Evolutionary conservation across 768 basidiomycete genomes (phyloP), one percentile per base, ranked within the genome.

Genomic region (Xerocomellus intermedius): DNA sequence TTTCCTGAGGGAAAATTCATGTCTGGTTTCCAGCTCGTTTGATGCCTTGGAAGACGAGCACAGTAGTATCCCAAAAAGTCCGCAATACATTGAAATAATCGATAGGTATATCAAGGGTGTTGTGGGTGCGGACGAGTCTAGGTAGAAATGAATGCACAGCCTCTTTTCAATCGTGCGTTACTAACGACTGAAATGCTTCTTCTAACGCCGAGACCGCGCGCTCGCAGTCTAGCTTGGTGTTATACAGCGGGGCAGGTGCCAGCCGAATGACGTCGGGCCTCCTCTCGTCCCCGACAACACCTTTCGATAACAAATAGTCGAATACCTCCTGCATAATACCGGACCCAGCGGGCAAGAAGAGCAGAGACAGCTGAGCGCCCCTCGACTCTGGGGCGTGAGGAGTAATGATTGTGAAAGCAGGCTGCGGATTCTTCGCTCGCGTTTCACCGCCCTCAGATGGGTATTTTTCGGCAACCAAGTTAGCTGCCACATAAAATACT

Each of bases 231-330:
- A 75, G 73, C 61, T 85, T 77, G 13, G 87, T 86, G 68, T 89
- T 97, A 72, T 98, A 99, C 67, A 98, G 74, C 33, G 95, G 89
- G 16, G 80, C 79, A 44, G 95, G 94, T 57, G 93, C 82, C 42
- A 98, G 74, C 10, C 97, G 82, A 62, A 99, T 94, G 48, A 98
- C 92, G 66, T 93, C 89, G 26, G 97, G 96, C 64, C 85, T 75
- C 65, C 97, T 77, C 71, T 96, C 91, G 72, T 99, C 97, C 10
- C 92, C 95, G 48, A 97, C 80, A 14, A 99, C 87, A 7, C 97
- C 97, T 48, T 77, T 71, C 56, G 78, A 77, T 21, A 77, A 73
- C 64, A 98, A 70, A 38, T 72, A 75, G 48, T 80, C 70, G 56
- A 85, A 83, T 21, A 97, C 79, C 53, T 74, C 77, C 54, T 79